These are phyloP conservation scores for Papilionanthe hybrid DNA, from an alignment of 116 monocot species.

Conservation along the genomic window DNA sequence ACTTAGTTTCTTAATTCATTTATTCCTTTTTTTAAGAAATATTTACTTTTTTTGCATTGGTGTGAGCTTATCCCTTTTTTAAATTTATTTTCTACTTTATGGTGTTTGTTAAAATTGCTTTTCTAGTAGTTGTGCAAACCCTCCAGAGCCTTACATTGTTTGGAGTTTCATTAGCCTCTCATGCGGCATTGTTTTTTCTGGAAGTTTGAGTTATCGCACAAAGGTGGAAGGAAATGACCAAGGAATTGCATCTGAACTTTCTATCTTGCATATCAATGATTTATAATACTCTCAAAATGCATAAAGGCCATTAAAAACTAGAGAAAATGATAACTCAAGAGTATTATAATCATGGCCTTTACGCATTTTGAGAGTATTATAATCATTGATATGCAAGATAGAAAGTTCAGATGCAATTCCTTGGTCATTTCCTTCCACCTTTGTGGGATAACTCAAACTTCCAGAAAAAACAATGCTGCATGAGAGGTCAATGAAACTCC, in stretches of 20 bases:
- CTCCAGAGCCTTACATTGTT: background rate
- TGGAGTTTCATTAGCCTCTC: background rate
- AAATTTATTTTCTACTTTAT: background rate
- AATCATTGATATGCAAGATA: background rate
- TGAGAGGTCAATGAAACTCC: background rate
- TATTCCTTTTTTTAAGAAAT: background rate
- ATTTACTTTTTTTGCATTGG: background rate
- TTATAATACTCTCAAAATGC: background rate
- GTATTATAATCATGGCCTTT: no score
- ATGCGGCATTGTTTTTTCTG: background rate
- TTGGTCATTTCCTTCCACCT: slow-evolving; percentile 14
- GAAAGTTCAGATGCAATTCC: slow-evolving; percentile 11
- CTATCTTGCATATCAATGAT: background rate
- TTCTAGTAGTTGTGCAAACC: no score
- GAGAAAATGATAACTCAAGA: slow-evolving; percentile 17
- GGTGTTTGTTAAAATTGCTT: no score
- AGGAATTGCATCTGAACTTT: slow-evolving; percentile 12
- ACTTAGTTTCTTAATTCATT: no score
- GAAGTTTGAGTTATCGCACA: background rate
- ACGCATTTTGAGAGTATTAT: background rate
- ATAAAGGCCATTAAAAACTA: background rate
- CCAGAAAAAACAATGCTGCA: background rate
- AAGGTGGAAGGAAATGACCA: slow-evolving; percentile 17
- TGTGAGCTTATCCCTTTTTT: background rate
- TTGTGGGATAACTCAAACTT: background rate